Evolutionary conservation across 192 early-diverging fungal genomes (phyloP), one percentile per base, ranked within the genome.

Genomic region (Podila minutissima): DNA sequence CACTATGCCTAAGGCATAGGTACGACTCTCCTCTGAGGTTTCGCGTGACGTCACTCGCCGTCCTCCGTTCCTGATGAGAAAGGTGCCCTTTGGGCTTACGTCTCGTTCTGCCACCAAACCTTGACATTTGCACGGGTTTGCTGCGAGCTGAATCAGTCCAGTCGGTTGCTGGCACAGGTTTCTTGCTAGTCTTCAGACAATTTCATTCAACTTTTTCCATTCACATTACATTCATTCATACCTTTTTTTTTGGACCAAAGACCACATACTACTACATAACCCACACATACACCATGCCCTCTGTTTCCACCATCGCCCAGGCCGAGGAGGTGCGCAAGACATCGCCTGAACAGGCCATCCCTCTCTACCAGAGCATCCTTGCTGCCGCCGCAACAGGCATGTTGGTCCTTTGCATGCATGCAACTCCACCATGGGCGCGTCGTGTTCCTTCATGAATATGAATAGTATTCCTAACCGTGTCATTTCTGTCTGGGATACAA

Each of bases 291-390:
- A 67, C 6, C 33, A 83, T 83, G 83, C 75, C 83, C 13, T 74
- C 83, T 49, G 50, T 75, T 50, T 17, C 73, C 38, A 65, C 81
- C 41, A 68, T 89, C 24, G 73, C 84, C 41, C 74, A 91, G 64
- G 86, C 87, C 28, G 86, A 89, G 67, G 87, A 86, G n/a, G 74
- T 91, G 29, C 87, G 83, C 29, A 89, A 92, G 71, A 86, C 85
- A 26, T 83, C 88, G 20, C 89, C 91, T 15, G 85, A 85, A 13
- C 83, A 94, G 73, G 91, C 93, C 20, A 87, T 94, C 51, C 73
- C 84, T 37, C 68, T 75, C 20, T 94, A 94, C 82, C 86, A 90
- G 68, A 67, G 75, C 51, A 86, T 94, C 69, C 84, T 95, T 17
- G 74, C 82, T 37, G 63, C 82, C 22, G 65, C 70, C 55, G 69